phyloP scores from a whole-genome alignment of 139 green algal genomes.

The Closterium sp. region DNA sequence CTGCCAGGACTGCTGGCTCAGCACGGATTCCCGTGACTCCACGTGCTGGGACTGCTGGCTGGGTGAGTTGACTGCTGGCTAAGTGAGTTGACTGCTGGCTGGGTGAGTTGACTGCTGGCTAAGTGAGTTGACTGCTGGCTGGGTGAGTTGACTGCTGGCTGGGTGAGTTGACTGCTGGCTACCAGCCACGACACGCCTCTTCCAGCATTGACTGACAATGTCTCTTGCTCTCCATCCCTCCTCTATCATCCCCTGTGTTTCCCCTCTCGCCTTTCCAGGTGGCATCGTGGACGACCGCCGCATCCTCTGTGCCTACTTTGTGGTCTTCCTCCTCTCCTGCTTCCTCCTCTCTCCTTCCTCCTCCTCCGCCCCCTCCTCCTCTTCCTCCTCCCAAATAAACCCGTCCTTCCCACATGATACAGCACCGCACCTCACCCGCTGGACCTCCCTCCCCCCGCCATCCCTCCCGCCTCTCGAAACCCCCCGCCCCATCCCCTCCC shows the following conservation, averaged over 20 bases:
- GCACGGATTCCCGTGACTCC: constrained; percentile 10
- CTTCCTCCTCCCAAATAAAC: not conserved
- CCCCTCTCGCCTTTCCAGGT: constrained; percentile 3
- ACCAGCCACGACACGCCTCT: not conserved
- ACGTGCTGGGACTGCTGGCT: constrained; percentile 46
- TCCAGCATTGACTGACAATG: not conserved
- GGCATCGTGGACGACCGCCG: constrained; percentile 27
- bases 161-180: not conserved
- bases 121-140: not conserved
- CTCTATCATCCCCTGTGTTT: not conserved
- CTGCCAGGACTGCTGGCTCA: constrained; percentile 40
- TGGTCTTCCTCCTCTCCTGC: constrained; percentile 19
- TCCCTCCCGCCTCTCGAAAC: not conserved
- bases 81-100: not conserved
- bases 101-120: not conserved
- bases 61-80: not conserved
- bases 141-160: not conserved
- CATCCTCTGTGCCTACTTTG: constrained; percentile 35
- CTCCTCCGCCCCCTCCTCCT: not conserved
- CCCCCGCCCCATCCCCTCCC: not conserved
- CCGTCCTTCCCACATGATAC: not conserved
- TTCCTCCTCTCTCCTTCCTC: not conserved
- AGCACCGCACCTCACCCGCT: not conserved
- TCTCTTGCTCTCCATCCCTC: not conserved
- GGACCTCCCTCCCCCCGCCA: not conserved